A percentile compares a stretch with the other conserved stretches of the same genome.
Evolutionary conservation across 1,284 basidiomycete genomes (phyloP).

Genomic region (Acaromyces ingoldii): DNA sequence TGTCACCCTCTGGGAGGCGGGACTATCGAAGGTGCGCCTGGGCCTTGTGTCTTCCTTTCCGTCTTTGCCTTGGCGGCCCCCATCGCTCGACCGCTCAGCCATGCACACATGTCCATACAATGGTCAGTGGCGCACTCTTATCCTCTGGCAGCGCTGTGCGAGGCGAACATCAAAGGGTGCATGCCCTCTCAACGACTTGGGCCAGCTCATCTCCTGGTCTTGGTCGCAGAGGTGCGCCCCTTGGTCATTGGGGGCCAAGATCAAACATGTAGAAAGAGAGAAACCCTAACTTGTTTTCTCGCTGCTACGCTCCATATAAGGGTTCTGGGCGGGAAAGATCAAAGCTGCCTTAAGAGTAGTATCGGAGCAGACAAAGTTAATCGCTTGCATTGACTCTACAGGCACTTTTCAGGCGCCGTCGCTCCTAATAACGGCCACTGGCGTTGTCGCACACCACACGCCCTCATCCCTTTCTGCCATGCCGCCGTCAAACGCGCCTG

Average conservation of each 20-base stretch:
- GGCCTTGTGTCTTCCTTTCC: neutral
- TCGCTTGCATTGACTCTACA: slow-evolving; percentile 2
- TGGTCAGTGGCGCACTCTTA: neutral
- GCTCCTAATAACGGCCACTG: slow-evolving; percentile 33
- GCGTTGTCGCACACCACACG: slow-evolving; percentile 45
- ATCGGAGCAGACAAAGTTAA: slow-evolving; percentile 6
- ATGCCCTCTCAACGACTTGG: neutral
- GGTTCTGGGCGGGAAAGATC: slow-evolving; percentile 12
- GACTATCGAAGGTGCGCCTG: slow-evolving; percentile 4
- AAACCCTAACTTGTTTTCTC: too few species aligned
- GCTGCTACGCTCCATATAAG: slow-evolving; percentile 10
- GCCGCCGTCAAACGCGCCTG: slow-evolving; percentile 28
- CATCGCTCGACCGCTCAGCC: too few species aligned
- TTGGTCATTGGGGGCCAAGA: slow-evolving; percentile 8
- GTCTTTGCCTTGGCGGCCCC: neutral
- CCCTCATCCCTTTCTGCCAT: slow-evolving; percentile 34
- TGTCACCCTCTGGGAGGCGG: slow-evolving; percentile 41
- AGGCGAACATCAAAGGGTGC: neutral
- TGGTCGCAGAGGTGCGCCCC: neutral
- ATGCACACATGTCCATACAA: too few species aligned
- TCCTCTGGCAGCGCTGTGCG: neutral
- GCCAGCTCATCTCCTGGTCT: neutral
- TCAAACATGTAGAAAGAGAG: slow-evolving; percentile 24
- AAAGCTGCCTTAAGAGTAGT: slow-evolving; percentile 12
- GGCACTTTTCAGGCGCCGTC: slow-evolving; percentile 29